Base-by-base conservation (phyloP, 768 basidiomycete species). In the Lactarius psammicola region DNA sequence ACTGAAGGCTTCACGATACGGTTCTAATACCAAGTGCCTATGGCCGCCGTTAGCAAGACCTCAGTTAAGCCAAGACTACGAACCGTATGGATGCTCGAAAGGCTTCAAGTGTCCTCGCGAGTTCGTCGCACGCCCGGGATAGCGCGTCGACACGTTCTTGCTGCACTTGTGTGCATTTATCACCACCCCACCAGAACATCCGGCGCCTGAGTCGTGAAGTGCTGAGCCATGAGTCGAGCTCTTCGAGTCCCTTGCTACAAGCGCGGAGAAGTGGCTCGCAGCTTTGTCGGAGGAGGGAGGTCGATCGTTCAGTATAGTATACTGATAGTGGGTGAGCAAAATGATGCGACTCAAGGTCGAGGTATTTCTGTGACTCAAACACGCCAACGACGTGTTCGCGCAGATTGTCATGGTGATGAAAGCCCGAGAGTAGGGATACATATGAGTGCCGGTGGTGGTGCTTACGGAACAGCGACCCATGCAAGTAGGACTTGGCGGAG, bases 331-430 rank as follows among this genome's bases (percentile, higher is more conserved):
- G 84, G 65, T 87, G 85, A 36, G 76, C 74, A 40, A 86, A 74
- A 44, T 82, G 75, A 34, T 75, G 82, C 31, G 83, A 81, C 71
- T 91, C 89, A 2, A 91, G 76, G 67, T 90, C 84, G 63, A 90
- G 76, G 72, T 90, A 91, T 33, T 84, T 76, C 69, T 89, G 85
- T 3, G 83, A 84, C 76, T 91, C 89, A 65, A 91, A 91, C 17
- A 89, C 84, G 2, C 88, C 90, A 0, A 91, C 90, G 0, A 82
- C 82, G 33, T 80, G 76, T 70, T 90, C 86, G 26, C 68, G 69
- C 68, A 74, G 56, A 53, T 67, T 61, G n/a, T 59, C 58, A 28
- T 55, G 58, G 26, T 53, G 55, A 53, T 53, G 57, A 26, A 57
- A 18, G 17, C 49, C 51, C 67, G 70, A 44, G 72, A 65, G 55